Conservation (phyloP, 371 early-diverging fungal genomes). For the Quaeritorhiza haematococci region DNA sequence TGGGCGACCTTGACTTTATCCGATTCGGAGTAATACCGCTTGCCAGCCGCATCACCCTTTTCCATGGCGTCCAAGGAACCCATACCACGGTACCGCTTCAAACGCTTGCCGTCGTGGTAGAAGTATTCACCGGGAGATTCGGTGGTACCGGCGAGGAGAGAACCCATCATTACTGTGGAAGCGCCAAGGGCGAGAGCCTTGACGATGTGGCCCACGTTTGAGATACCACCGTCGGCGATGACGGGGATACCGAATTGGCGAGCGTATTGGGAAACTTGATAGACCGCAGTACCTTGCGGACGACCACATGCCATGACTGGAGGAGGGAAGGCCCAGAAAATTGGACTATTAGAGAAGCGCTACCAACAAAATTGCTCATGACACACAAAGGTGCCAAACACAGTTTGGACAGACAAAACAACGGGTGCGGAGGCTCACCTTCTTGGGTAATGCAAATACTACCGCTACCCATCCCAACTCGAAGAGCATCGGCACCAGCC, state of each 20-base stretch:
- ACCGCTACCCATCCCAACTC: constrained; percentile 96
- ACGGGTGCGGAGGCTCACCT: constrained; percentile 5
- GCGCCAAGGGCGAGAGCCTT: constrained; percentile 94
- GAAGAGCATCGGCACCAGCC: constrained; percentile 93
- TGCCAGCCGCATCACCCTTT: constrained; percentile 62
- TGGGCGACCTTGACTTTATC: constrained; percentile 98
- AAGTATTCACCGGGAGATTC: constrained; percentile 97
- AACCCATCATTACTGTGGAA: constrained; percentile 96
- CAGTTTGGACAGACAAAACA: not conserved
- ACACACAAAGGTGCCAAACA: not conserved
- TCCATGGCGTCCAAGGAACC: constrained; percentile 96
- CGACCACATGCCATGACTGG: constrained; percentile 95
- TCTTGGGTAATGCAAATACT: constrained; percentile 98
- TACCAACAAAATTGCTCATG: too few relatives aligned
- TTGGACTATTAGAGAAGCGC: not conserved
- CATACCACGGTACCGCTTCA: constrained; percentile 98
- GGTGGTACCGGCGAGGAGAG: constrained; percentile 88
- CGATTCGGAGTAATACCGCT: constrained; percentile 92
- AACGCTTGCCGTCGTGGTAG: constrained; percentile 92
- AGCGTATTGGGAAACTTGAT: constrained; percentile 87
- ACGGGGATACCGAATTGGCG: constrained; percentile 86
- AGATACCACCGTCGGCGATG: constrained; percentile 95
- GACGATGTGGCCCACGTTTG: constrained; percentile 93
- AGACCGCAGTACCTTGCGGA: constrained; percentile 97
- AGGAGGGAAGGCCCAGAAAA: too few relatives aligned